Evolutionary conservation across 2,329 filamentous ascomycete genomes (phyloP).

Genomic region (Gnomoniopsis smithogilvyi): DNA sequence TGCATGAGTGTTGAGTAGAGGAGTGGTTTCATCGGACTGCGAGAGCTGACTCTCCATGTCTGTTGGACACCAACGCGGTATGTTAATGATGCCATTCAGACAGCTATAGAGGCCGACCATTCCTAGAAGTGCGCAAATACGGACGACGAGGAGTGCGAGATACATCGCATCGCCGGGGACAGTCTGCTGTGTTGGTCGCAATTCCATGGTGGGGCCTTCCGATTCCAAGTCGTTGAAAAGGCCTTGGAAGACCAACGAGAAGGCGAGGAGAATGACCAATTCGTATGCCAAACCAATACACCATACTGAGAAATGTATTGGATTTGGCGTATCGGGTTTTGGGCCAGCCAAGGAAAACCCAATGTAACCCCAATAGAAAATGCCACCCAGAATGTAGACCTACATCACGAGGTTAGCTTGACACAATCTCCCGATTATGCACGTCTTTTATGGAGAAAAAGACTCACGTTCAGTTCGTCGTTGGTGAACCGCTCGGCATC

Average conservation of each 20-base stretch:
- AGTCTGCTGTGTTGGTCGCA: slow-evolving; percentile 47
- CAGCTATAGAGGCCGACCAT: slow-evolving; percentile 26
- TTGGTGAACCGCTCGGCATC: slow-evolving; percentile 33
- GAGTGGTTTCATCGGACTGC: slow-evolving; percentile 55
- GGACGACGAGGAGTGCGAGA: slow-evolving; percentile 10
- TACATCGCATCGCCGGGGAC: slow-evolving; percentile 12
- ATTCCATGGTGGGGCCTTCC: slow-evolving; percentile 33
- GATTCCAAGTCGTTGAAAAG: slow-evolving; percentile 22
- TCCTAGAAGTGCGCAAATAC: slow-evolving; percentile 11
- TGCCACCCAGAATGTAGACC: slow-evolving; percentile 82
- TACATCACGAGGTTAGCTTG: slow-evolving; percentile 32
- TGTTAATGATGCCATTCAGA: slow-evolving; percentile 44
- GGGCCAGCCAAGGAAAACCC: slow-evolving; percentile 79
- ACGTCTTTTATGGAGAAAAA: neutral
- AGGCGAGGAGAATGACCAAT: slow-evolving; percentile 65
- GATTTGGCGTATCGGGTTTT: slow-evolving; percentile 74
- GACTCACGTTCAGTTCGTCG: slow-evolving; percentile 17
- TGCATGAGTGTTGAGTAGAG: slow-evolving; percentile 52
- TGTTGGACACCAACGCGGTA: slow-evolving; percentile 12
- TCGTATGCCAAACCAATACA: slow-evolving; percentile 69
- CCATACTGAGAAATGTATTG: slow-evolving; percentile 81
- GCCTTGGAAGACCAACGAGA: slow-evolving; percentile 65
- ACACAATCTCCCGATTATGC: neutral
- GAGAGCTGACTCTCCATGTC: slow-evolving; percentile 13
- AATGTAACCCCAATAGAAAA: slow-evolving; percentile 84